Evolutionary conservation across 495 filamentous ascomycete species (phyloP), one percentile per base, ranked within the genome.

Genomic region (Antarctomyces pellizariae): DNA sequence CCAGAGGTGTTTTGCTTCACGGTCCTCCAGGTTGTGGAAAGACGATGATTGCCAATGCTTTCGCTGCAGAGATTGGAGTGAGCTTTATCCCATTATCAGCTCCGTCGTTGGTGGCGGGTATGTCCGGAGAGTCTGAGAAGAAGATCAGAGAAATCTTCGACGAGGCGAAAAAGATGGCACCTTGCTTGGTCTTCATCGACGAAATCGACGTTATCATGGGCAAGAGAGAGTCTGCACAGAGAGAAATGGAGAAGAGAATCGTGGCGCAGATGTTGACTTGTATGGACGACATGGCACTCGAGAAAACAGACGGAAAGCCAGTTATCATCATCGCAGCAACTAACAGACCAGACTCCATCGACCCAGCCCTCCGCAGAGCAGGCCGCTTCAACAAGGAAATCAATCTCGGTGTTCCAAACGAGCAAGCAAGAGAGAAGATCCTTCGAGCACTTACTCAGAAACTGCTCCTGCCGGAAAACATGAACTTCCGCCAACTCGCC

Each of bases 151-250:
- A 93, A 30, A 59, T 82, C 30, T 93, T 93, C 36, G 69, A 92
- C 12, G 77, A 90, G 42, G 86, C 86, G 0, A 76, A 75, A 44
- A 63, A 66, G 29, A 61, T 83, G 29, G 86, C 86, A 2, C 86
- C 86, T 1, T 92, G 83, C 42, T 53, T 97, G 3, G 63, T 97
- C 5, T 93, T 97, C 45, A 75, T 97, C 31, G 86, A 93, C 38
- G 86, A 97, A 46, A 90, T 93, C 34, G 86, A 97, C 45, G 75
- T 78, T 9, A 91, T 93, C 34, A 86, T 86, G 20, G 80, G 80
- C 3, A 93, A 92, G 49, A 60, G 84, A 23, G 86, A 93, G 43
- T 84, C 67, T 39, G 77, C 83, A n/a, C 82, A 90, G 41, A 67
- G 80, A 37, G 80, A 90, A 42, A 95, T 95, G 84, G 84, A 95